Base-by-base conservation (phyloP, 1,139 yeast genomes). In the Diutina siamensis region DNA sequence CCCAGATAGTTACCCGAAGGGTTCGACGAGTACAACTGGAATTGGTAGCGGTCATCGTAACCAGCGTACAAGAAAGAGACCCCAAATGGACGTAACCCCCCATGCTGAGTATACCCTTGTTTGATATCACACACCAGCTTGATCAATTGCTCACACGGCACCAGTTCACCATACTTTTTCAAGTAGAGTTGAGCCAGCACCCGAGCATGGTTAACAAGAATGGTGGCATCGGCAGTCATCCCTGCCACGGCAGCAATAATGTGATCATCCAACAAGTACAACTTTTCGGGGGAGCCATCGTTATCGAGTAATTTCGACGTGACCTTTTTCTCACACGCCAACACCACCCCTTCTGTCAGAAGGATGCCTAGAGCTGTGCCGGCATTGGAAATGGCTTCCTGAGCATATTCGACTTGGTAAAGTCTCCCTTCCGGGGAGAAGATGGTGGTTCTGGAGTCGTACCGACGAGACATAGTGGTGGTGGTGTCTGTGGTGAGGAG, bases 361-460 rank as follows among this genome's bases (percentile, higher is more conserved):
- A 92, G 80, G 48, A 92, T 83, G 45, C 98, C 98, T 64, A 92
- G 84, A 49, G 97, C 95, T 3, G 97, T 92, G 48, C 98, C 98
- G 5, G 98, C 98, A 63, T 86, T 95, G 44, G 95, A 84, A 54
- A 92, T 94, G 45, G 98, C 97, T 63, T 92, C 98, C 61, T 89
- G 80, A 4, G 98, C 98, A 57, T 92, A 92, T 65, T 92, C 98
- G 27, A 92, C 76, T 65, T 89, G 99, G 66, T 94, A 92, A 51
- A 94, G 75, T 65, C 98, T 78, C 40, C 99, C 98, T 63, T 92
- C 99, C 19, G 99, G 99, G 32, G 97, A 89, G 69, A 92, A 94
- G 59, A 94, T 92, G 19, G 98, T 92, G 48, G 98, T 92, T 75
- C 99, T 81, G 52, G 96, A 84, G 67, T 92, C 99, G 89, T 71